Base-by-base conservation (phyloP, 2,329 filamentous ascomycete genomes). In the Fusarium cicatricum region DNA sequence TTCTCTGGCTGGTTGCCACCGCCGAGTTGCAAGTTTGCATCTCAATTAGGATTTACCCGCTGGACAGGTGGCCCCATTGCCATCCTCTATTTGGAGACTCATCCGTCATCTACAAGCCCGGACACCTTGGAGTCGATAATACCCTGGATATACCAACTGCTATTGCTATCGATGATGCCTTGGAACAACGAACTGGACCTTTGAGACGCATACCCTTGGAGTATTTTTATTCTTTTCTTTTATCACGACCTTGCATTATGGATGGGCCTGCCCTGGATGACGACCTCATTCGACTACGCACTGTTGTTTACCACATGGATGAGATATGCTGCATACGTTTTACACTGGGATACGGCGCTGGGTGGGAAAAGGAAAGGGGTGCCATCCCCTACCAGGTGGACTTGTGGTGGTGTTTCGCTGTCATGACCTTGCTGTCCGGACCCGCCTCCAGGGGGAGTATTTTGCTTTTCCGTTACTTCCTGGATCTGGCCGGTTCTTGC, bases 271-370 rank as follows among this genome's bases (percentile, higher is more conserved):
- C 38, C 49, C 42, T 58, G 61, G 64, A 60, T 64, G 32, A 66
- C 60, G 66, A 69, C 52, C 52, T 49, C 59, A 54, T 10, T 64
- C 69, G 64, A 71, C 67, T 64, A 50, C 46, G 50, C 59, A 60
- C 38, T 51, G 37, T 57, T 64, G 55, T 60, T 62, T 66, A 53
- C 66, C 66, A 60, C 52, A 57, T 57, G 66, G 71, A 74, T 71
- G 72, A 74, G 58, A 65, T 51, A 72, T 70, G 70, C 64, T 69
- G 69, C 69, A 73, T 70, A 68, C 67, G 70, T 66, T 70, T 71
- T 68, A 67, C 37, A 66, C 45, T 60, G 54, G 58, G 56, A 61
- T 43, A 63, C 56, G 71, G 71, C 71, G 71, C 68, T 69, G 61
- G 65, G 62, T 62, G 63, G 65, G 59, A 68, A 71, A 72, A 71